Conservation (phyloP, 371 early-diverging fungal species). For the Phascolomyces articulosus region DNA sequence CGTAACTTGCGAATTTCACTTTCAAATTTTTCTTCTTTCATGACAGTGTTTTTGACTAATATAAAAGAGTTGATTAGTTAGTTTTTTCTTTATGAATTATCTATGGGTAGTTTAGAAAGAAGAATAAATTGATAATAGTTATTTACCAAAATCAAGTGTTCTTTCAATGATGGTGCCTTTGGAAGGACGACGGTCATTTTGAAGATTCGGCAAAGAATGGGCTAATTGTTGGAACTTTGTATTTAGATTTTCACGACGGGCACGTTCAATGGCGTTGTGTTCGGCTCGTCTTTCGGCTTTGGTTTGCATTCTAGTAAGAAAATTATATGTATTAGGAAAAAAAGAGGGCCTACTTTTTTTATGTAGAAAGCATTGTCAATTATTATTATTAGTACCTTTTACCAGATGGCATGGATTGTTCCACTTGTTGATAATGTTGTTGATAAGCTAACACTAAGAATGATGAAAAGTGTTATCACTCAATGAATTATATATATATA, state of each 20-base stretch:
- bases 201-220: conserved; percentile 66
- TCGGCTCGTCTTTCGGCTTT: conserved; percentile 72
- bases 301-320: conserved; percentile 21
- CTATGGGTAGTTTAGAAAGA: too few relatives aligned
- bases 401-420: conserved; percentile 17
- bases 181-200: conserved; percentile 71
- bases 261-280: conserved; percentile 80
- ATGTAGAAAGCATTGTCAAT: neutral
- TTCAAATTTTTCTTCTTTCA: conserved; percentile 40
- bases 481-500: too few relatives aligned
- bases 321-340: neutral
- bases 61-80: too few relatives aligned
- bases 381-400: conserved; percentile 18
- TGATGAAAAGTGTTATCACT: too few relatives aligned
- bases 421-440: conserved; percentile 13
- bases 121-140: neutral
- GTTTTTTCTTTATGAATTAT: too few relatives aligned
- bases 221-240: conserved; percentile 75
- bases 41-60: conserved; percentile 35
- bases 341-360: neutral
- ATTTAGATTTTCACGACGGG: conserved; percentile 75
- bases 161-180: conserved; percentile 76
- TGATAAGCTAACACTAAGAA: conserved; percentile 19
- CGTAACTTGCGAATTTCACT: conserved; percentile 35
- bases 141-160: conserved; percentile 57